A percentile compares a stretch with the other conserved stretches of the same genome.
Evolutionary conservation across 2,329 filamentous ascomycete species (phyloP).

Genomic region (Colletotrichum neosansevieriae): DNA sequence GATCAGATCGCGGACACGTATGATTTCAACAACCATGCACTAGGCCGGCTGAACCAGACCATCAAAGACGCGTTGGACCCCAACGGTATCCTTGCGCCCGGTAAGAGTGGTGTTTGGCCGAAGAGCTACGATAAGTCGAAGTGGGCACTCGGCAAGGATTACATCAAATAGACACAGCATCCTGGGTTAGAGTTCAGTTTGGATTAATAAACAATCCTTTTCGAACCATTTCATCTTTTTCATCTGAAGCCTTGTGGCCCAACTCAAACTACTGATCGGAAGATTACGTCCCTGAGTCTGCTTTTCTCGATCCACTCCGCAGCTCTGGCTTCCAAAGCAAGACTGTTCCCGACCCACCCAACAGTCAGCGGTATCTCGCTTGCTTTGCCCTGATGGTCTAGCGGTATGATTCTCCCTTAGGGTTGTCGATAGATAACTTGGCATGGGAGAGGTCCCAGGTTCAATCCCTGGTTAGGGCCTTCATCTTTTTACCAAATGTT

Average conservation of each 20-base stretch:
- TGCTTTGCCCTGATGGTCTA: conserved; percentile 33
- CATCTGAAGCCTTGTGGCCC: no score
- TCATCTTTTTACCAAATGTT: no score
- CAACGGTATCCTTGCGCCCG: conserved; percentile 52
- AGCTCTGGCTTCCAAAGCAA: fast-evolving
- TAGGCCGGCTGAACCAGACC: conserved; percentile 57
- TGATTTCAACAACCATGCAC: conserved; percentile 55
- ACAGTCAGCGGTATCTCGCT: neutral
- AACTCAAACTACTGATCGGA: no score
- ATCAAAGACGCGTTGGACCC: conserved; percentile 60
- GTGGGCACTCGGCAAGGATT: conserved; percentile 26
- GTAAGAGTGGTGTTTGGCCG: conserved; percentile 53
- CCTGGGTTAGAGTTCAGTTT: neutral
- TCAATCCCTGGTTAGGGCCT: conserved; percentile 34
- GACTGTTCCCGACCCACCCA: fast-evolving
- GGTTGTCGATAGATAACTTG: neutral
- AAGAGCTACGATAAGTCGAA: conserved; percentile 39
- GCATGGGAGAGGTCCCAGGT: conserved; percentile 34
- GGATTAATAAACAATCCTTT: neutral
- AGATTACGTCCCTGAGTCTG: no score
- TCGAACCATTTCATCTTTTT: no score
- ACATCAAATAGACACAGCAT: conserved; percentile 26
- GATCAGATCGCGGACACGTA: conserved; percentile 62
- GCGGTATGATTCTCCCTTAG: conserved; percentile 39
- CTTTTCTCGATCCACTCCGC: neutral